Evolutionary conservation across 1,284 basidiomycete genomes (phyloP), one percentile per base, ranked within the genome.

Genomic region (Lentinus polychrous): DNA sequence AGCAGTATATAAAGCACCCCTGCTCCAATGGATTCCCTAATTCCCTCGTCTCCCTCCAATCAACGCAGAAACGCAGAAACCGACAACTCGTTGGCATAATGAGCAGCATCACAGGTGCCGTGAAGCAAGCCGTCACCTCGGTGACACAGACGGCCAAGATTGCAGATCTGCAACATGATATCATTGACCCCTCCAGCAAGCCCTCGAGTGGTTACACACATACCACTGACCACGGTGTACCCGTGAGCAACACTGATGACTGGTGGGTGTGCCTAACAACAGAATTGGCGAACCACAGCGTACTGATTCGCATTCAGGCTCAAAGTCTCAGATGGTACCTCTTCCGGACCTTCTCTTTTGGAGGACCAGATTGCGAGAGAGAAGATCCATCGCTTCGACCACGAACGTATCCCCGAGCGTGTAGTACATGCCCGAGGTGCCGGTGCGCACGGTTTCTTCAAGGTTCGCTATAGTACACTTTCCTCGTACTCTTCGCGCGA

Each of bases 381-480:
- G 66, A 86, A 89, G 66, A 78, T 89, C 31, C 77, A 79, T 47
- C 76, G 83, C 24, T 91, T 91, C 58, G 86, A 89, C 62, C 88
- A 90, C 58, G 89, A 91, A 62, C 83, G 87, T 35, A 91, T 92
- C 49, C 89, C 87, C n/a, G 57, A 69, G 57, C 66, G 66, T 41
- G 68, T 81, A 23, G 78, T 79, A 10, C 87, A 91, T 59, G 86
- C 88, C 45, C 80, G 88, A 37, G 90, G 88, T n/a, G 67, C 81
- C 18, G 90, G 78, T 49, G 89, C 86, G 5, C 87, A 91, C 62
- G 89, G 90, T 1, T 76, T 81, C 60, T 93, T 93, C 74, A 82
- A 76, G 62, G 55, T 56, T 17, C 2, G 23, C 10, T n/a, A n/a
- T n/a, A n/a, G n/a, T n/a, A 20, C 5, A 36, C 31, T 43, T 4